Percentiles rank a stretch among this genome's conserved stretches.
phyloP scores from a whole-genome alignment of 1,284 basidiomycete genomes.

The Pseudozyma tsukubaensis region DNA sequence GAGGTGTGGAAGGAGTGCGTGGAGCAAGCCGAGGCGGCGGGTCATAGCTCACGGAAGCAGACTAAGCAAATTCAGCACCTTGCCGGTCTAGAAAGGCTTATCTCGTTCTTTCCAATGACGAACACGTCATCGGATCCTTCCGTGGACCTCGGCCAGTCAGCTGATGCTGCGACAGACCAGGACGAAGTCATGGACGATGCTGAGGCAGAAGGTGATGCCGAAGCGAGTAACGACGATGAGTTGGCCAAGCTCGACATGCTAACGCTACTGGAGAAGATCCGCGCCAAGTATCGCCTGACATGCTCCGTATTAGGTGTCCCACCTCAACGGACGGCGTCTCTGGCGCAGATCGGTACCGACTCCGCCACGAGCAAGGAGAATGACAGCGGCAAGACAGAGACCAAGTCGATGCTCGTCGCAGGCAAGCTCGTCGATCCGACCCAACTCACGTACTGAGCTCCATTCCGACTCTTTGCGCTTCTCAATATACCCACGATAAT shows the following conservation, averaged over 20 bases:
- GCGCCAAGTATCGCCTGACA: constrained; percentile 85
- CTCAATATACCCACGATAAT: background rate
- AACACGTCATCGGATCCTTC: constrained; percentile 69
- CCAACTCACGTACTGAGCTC: constrained; percentile 40
- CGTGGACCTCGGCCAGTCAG: constrained; percentile 17
- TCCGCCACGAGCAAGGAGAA: background rate
- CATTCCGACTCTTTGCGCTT: background rate
- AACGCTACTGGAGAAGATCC: constrained; percentile 82
- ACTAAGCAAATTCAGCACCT: constrained; percentile 75
- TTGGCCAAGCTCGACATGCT: constrained; percentile 75
- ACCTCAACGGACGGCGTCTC: constrained; percentile 68
- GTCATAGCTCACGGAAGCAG: constrained; percentile 49
- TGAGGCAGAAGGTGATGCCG: constrained; percentile 20
- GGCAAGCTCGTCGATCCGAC: constrained; percentile 51
- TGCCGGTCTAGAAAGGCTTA: constrained; percentile 76
- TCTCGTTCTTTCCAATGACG: constrained; percentile 78
- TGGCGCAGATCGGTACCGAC: constrained; percentile 9
- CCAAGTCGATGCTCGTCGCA: constrained; percentile 40
- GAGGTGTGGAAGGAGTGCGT: constrained; percentile 73
- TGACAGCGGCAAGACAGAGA: constrained; percentile 7
- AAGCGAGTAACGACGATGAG: constrained; percentile 27
- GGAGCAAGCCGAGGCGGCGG: constrained; percentile 29
- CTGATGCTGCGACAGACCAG: constrained; percentile 11
- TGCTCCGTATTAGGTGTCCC: constrained; percentile 84
- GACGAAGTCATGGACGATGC: constrained; percentile 66